A percentile compares a stretch with the other conserved stretches of the same genome.
Conservation (phyloP, 768 basidiomycete genomes). For the Mycena rosella region DNA sequence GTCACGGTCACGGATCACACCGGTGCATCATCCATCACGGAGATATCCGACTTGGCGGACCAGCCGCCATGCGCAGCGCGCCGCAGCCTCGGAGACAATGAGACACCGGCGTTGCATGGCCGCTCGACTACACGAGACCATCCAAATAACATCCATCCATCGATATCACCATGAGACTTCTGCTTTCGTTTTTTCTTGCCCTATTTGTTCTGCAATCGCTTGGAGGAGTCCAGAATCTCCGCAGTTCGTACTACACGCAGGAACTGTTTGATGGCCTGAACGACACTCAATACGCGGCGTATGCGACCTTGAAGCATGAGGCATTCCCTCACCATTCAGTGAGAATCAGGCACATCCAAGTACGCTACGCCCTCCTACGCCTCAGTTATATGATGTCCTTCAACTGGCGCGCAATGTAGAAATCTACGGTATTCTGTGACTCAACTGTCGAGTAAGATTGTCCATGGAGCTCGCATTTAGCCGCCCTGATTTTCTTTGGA, state of each 20-base stretch:
- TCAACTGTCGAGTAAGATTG: constrained; percentile 17
- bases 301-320: constrained; percentile 15
- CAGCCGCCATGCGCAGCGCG: too few species aligned
- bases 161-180: not conserved
- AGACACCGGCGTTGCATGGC: too few species aligned
- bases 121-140: too few species aligned
- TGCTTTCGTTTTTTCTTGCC: not conserved
- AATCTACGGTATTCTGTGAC: constrained; percentile 23
- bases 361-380: not conserved
- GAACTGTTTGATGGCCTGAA: not conserved
- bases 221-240: not conserved
- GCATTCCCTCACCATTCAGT: constrained; percentile 26
- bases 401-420: not conserved
- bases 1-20: too few species aligned
- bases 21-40: too few species aligned
- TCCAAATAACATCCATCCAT: too few species aligned
- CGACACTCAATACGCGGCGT: not conserved
- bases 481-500: not conserved
- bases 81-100: too few species aligned
- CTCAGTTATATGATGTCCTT: not conserved
- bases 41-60: too few species aligned
- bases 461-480: not conserved
- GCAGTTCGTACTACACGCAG: not conserved
- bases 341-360: constrained; percentile 14
- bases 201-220: not conserved